These are phyloP conservation scores for Pichia gijzeniarum DNA, from an alignment of 805 yeast species.

Conservation along the genomic window DNA sequence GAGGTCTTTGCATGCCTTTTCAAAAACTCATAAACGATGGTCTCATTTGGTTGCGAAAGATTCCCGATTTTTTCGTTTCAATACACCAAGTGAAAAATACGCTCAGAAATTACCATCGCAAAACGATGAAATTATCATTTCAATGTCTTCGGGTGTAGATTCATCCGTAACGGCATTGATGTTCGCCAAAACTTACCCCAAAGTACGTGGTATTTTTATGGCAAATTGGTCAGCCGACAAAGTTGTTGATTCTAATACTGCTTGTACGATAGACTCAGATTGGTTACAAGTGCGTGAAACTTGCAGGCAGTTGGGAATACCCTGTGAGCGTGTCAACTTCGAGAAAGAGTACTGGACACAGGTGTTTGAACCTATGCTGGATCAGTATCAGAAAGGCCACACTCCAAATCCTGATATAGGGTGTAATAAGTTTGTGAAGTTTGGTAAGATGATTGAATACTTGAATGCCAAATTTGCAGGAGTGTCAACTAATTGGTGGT, in stretches of 20 bases:
- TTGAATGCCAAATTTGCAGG: constrained; percentile 23
- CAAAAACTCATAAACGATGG: too few species aligned
- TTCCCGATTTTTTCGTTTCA: constrained; percentile 8
- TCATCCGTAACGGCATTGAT: constrained; percentile 74
- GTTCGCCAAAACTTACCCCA: constrained; percentile 45
- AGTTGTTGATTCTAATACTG: constrained; percentile 22
- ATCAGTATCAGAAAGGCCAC: constrained; percentile 57
- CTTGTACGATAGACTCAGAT: constrained; percentile 72
- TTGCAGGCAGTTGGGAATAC: constrained; percentile 53
- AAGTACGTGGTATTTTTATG: constrained; percentile 85
- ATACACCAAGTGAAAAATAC: constrained; percentile 13
- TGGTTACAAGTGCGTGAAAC: constrained; percentile 78
- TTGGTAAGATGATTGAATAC: constrained; percentile 67
- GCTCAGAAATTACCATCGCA: constrained; percentile 40
- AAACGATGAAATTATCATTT: constrained; percentile 64
- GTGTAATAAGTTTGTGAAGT: constrained; percentile 81
- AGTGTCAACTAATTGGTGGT: constrained; percentile 53
- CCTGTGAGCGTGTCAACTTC: constrained; percentile 71
- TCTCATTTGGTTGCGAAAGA: not conserved
- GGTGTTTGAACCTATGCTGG: constrained; percentile 90
- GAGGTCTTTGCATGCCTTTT: too few species aligned
- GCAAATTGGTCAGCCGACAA: constrained; percentile 66
- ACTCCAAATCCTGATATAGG: constrained; percentile 96
- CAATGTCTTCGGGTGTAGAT: constrained; percentile 97
- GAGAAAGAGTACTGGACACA: constrained; percentile 90